phyloP scores from a whole-genome alignment of 345 rosid genomes.

The Hevea brasiliensis region DNA sequence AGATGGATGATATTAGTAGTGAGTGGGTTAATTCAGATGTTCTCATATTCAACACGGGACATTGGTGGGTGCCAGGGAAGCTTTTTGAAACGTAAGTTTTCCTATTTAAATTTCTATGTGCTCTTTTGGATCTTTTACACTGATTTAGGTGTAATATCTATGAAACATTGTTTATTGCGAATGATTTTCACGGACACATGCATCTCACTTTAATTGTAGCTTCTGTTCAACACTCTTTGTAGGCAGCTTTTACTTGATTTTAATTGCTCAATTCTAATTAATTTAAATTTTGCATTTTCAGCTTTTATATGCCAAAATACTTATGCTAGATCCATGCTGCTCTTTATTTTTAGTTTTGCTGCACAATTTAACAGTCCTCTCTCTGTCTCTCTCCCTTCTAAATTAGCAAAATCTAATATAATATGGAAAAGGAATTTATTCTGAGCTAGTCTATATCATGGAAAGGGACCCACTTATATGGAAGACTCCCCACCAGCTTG shows the following conservation, averaged over 20 bases:
- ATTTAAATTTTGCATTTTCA: not conserved
- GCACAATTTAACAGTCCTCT: not conserved
- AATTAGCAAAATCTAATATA: too few species aligned
- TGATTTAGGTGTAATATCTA: not conserved
- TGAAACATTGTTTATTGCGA: not conserved
- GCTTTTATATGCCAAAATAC: not conserved
- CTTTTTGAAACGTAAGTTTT: constrained; percentile 73
- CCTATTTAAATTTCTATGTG: constrained; percentile 16
- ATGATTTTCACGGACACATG: constrained; percentile 10
- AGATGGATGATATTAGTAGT: constrained; percentile 68
- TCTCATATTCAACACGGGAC: constrained; percentile 86
- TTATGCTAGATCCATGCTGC: too few species aligned
- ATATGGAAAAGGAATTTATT: too few species aligned
- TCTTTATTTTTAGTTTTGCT: not conserved
- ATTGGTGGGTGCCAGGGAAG: constrained; percentile 99
- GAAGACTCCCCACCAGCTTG: too few species aligned
- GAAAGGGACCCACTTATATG: too few species aligned
- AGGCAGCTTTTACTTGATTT: not conserved
- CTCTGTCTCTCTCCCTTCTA: too few species aligned
- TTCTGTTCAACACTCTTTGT: not conserved
- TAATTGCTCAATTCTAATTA: not conserved
- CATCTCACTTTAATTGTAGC: not conserved
- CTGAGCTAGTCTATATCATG: too few species aligned
- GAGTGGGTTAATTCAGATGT: constrained; percentile 74
- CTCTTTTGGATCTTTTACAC: constrained; percentile 1